Base-by-base conservation (phyloP, 306 rosid genomes). In the Citrullus colocynthis region DNA sequence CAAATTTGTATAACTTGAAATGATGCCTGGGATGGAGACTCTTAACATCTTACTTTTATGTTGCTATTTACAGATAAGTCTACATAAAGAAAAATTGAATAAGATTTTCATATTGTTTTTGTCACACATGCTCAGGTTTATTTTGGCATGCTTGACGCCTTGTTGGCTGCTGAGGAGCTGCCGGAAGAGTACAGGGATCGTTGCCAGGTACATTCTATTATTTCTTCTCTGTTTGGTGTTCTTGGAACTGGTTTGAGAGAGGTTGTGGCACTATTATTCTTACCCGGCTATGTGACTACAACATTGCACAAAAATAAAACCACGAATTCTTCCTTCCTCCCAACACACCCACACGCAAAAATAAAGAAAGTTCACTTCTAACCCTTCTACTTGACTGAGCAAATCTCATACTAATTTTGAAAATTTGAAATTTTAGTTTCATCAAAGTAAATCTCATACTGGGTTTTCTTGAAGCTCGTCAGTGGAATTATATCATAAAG, bases 101-200 rank as follows among this genome's bases (percentile, higher is more conserved):
- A n/a, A 39, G 52, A 32, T 54, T 63, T 65, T 84, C 80, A 44
- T 77, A 36, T 70, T 85, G 80, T 82, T 75, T 75, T 85, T 56
- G 71, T 62, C 44, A 17, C 41, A 24, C 49, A 77, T 58, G 11
- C 81, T 78, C 87, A 96, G 99, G 99, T 91, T 64, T 96, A 92
- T 85, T 96, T 96, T 76, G 99, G 99, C 84, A 96, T 96, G 99
- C 99, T 96, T 85, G 99, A 96, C 78, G 99, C 98, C 37, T 82
- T 96, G 78, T 86, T 96, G 90, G 96, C 98, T 64, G 86, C 99
- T 7, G 99, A 96, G 86, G 93, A 87, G 87, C 98, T 96, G 78
- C 99, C 99, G 32, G 98, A 91, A 81, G 99, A 96, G 82, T 96
- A 89, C 82, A 87, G 88, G 79, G 93, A 89, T 80, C 97, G 90